Conservation (phyloP, 306 rosid genomes). For the Abrus precatorius region DNA sequence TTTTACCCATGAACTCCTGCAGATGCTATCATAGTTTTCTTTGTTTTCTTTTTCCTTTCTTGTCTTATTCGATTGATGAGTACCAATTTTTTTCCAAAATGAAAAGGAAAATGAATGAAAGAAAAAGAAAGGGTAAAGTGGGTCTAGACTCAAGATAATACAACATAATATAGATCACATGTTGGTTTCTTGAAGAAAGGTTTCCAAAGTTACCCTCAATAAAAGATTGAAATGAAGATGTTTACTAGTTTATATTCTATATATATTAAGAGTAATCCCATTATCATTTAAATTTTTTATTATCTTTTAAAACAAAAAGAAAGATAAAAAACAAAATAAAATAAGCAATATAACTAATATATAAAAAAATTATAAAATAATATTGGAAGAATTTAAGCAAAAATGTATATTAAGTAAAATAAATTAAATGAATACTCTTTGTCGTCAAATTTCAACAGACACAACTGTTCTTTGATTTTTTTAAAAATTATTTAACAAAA, state of each 20-base stretch:
- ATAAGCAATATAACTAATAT: no score
- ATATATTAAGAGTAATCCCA: no score
- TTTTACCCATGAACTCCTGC: neutral
- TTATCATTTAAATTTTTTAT: no score
- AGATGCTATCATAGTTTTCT: neutral
- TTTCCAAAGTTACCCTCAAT: conserved; percentile 4
- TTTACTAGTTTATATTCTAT: neutral
- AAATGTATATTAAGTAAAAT: no score
- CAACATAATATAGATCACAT: neutral
- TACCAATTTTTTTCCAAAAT: neutral
- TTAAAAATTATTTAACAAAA: no score
- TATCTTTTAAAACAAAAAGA: no score
- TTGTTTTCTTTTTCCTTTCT: neutral
- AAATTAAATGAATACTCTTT: no score
- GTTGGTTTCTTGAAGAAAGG: conserved; percentile 29
- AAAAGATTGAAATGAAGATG: conserved; percentile 7
- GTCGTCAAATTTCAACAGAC: no score
- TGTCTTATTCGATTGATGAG: neutral
- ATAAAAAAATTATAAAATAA: no score
- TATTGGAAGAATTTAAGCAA: no score
- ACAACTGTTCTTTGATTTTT: no score
- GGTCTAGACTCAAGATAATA: neutral
- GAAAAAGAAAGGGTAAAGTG: neutral
- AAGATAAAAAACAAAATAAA: no score
- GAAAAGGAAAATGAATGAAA: neutral